Evolutionary conservation across 441 rosid genomes (phyloP).

Genomic region (Hura crepitans): DNA sequence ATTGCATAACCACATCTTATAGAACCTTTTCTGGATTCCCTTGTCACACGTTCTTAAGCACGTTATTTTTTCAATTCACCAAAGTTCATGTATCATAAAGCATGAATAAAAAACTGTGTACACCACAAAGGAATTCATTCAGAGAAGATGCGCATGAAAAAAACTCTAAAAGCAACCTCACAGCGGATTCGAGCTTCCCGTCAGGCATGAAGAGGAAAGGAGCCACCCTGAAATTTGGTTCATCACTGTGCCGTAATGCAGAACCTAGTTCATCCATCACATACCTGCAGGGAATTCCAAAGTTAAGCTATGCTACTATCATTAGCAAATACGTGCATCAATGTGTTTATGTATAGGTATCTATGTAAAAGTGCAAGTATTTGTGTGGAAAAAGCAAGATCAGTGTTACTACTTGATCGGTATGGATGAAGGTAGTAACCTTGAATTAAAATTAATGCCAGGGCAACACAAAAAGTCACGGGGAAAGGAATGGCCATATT

Average conservation of each 20-base stretch:
- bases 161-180: slow-evolving; percentile 49
- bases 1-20: neutral
- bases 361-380: neutral
- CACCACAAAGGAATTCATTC: neutral
- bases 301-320: slow-evolving; percentile 8
- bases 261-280: slow-evolving; percentile 97
- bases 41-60: neutral
- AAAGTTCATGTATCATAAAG: neutral
- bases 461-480: neutral
- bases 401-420: neutral
- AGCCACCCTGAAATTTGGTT: slow-evolving; percentile 80
- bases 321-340: neutral
- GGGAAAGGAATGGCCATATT: too few species aligned
- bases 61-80: slow-evolving; percentile 5
- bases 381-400: neutral
- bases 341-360: too few species aligned
- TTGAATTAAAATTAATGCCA: neutral
- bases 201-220: slow-evolving; percentile 92
- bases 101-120: neutral
- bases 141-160: slow-evolving; percentile 6
- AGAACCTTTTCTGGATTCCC: neutral
- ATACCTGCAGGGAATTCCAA: slow-evolving; percentile 51
- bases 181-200: slow-evolving; percentile 74
- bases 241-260: slow-evolving; percentile 79
- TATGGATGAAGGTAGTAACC: neutral